A percentile compares a stretch with the other conserved stretches of the same genome.
These are phyloP conservation scores for Lachancea sp. DNA, from an alignment of 805 yeast genomes.

Conservation along the genomic window DNA sequence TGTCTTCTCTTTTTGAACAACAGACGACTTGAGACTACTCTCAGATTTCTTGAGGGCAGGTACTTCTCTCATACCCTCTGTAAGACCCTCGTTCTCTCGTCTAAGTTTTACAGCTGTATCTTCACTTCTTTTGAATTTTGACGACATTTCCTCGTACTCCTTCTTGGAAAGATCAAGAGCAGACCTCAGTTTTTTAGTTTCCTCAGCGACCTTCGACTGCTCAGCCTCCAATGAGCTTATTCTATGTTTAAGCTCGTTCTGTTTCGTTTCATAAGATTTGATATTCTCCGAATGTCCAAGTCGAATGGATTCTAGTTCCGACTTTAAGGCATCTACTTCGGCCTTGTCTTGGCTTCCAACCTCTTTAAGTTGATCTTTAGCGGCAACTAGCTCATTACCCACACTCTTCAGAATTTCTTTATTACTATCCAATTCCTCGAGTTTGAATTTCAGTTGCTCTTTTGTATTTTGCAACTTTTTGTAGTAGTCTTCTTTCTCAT, in stretches of 20 bases:
- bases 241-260: conserved; percentile 9
- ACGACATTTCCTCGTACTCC: conserved; percentile 13
- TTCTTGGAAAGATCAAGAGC: conserved; percentile 15
- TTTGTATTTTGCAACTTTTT: conserved; percentile 18
- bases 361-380: conserved; percentile 51
- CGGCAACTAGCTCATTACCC: conserved; percentile 73
- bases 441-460: conserved; percentile 35
- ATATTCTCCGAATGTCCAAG: conserved; percentile 34
- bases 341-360: conserved; percentile 12
- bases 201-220: conserved; percentile 14
- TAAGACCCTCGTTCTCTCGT: conserved; percentile 14
- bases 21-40: conserved; percentile 17
- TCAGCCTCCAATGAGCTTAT: conserved; percentile 5
- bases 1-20: conserved; percentile 35
- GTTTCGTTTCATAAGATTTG: conserved; percentile 10
- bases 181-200: conserved; percentile 17
- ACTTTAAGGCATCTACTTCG: conserved; percentile 18
- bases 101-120: conserved; percentile 14
- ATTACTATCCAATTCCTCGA: conserved; percentile 60
- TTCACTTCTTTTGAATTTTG: conserved; percentile 12
- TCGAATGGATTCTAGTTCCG: conserved; percentile 22
- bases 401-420: conserved; percentile 71
- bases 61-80: conserved; percentile 18
- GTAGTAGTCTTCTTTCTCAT: not conserved
- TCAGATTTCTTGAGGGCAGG: conserved; percentile 19